These are phyloP conservation scores for Cyberlindnera nakhonratchasimensis DNA, from an alignment of 805 yeast species.

Conservation along the genomic window DNA sequence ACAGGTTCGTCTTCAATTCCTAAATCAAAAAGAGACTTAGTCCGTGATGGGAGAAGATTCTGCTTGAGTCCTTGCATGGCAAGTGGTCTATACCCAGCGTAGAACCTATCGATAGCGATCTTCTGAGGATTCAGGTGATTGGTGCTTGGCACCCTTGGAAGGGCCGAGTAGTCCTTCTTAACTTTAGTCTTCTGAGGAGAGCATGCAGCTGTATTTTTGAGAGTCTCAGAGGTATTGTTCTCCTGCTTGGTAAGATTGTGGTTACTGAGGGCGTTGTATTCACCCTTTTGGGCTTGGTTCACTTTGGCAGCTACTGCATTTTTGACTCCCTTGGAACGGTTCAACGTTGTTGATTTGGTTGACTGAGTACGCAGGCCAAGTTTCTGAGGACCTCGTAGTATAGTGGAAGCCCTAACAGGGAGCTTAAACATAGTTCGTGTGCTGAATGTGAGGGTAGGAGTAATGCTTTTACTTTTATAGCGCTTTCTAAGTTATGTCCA, in stretches of 20 bases:
- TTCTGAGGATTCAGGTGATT: slow-evolving; percentile 18
- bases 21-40: slow-evolving; percentile 26
- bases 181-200: not conserved
- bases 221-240: not conserved
- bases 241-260: slow-evolving; percentile 18
- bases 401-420: not conserved
- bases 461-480: not conserved
- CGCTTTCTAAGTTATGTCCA: not conserved
- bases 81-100: slow-evolving; percentile 25
- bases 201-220: not conserved
- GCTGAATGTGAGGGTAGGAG: not conserved
- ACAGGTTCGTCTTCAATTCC: slow-evolving; percentile 23
- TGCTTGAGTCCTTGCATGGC: slow-evolving; percentile 25
- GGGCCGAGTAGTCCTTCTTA: slow-evolving; percentile 21
- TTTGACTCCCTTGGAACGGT: slow-evolving; percentile 11
- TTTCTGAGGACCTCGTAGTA: slow-evolving; percentile 1
- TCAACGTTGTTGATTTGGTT: slow-evolving; percentile 8
- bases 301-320: slow-evolving; percentile 21
- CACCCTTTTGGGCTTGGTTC: slow-evolving; percentile 13
- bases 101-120: slow-evolving; percentile 20
- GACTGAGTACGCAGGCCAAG: slow-evolving; percentile 9
- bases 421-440: not conserved
- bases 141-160: slow-evolving; percentile 25
- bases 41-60: slow-evolving; percentile 30
- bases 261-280: slow-evolving; percentile 28